Base-by-base conservation (phyloP, 495 filamentous ascomycete species). In the Cenococcum geophilum region DNA sequence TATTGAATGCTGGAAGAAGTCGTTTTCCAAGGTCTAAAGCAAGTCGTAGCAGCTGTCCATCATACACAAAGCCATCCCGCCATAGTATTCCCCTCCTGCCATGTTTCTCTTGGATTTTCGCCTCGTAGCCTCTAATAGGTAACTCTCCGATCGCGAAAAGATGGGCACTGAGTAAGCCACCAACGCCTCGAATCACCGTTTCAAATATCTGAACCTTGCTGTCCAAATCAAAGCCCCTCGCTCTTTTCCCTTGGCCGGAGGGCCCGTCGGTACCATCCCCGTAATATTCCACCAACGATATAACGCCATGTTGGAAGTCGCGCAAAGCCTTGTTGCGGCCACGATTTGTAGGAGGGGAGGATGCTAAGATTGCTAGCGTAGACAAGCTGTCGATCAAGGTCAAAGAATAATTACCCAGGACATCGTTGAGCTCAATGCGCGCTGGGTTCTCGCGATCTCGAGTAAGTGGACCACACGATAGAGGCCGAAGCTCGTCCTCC, bases 191-290 rank as follows among this genome's bases (percentile, higher is more conserved):
- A 71, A 98, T 98, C 10, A 96, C 91, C 1, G 91, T 96, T 74
- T 98, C 93, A 70, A 98, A 98, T 36, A 98, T 89, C 74, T 98
- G 90, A 9, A 98, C 93, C 73, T 97, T 97, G 73, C 91, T 95
- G 73, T 98, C 92, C 43, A 97, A 78, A 75, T 98, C 91, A 64
- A 97, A 98, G 2, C 91, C 93, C 36, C 87, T 80, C n/a, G 80
- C 83, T 61, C 89, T 79, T 63, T 81, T 78, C 9, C 92, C 92
- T 68, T 82, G 78, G 40, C 88, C 89, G 22, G 78, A 79, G 48
- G 83, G 82, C 9, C 89, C 86, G 23, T 80, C 73, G 6, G 80
- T 83, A 2, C 89, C 91, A 74, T 95, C 91, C 18, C 93, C 93
- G 72, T 96, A 97, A 58, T 92, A 79, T 66, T 84, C 78, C 12